These are phyloP conservation scores for Pichia sp. DNA, from an alignment of 1,139 yeast species.

Conservation along the genomic window DNA sequence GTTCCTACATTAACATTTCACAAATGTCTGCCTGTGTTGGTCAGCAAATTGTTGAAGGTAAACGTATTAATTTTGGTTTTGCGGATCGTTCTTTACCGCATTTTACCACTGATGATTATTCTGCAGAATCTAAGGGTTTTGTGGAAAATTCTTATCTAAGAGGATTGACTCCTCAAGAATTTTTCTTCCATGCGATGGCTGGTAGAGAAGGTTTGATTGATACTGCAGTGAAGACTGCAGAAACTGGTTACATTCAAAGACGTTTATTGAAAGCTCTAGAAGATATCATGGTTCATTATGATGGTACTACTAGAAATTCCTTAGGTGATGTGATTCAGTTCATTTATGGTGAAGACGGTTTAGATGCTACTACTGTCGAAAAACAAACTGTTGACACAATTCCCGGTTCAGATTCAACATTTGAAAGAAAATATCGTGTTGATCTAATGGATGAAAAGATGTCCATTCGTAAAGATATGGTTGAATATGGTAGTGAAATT, in stretches of 20 bases:
- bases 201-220: slow-evolving; percentile 99
- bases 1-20: slow-evolving; percentile 96
- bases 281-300: slow-evolving; percentile 98
- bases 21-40: slow-evolving; percentile 99
- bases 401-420: slow-evolving; percentile 82
- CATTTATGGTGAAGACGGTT: slow-evolving; percentile 97
- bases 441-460: slow-evolving; percentile 72
- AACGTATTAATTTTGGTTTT: slow-evolving; percentile 97
- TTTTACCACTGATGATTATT: slow-evolving; percentile 95
- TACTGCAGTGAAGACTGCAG: slow-evolving; percentile 94
- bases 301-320: slow-evolving; percentile 97
- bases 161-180: slow-evolving; percentile 98
- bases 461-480: slow-evolving; percentile 60
- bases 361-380: slow-evolving; percentile 97
- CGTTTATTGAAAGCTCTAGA: slow-evolving; percentile 97
- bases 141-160: slow-evolving; percentile 95
- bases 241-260: slow-evolving; percentile 98
- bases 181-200: slow-evolving; percentile 99
- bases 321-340: slow-evolving; percentile 94
- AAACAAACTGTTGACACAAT: slow-evolving; percentile 95
- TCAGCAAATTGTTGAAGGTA: slow-evolving; percentile 99
- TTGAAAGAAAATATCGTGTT: slow-evolving; percentile 78
- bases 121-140: slow-evolving; percentile 97
- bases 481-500: slow-evolving; percentile 88
- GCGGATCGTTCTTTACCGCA: slow-evolving; percentile 95